Evolutionary conservation across 1,139 yeast species (phyloP).

Genomic region (Saccharomycopsis phalli): DNA sequence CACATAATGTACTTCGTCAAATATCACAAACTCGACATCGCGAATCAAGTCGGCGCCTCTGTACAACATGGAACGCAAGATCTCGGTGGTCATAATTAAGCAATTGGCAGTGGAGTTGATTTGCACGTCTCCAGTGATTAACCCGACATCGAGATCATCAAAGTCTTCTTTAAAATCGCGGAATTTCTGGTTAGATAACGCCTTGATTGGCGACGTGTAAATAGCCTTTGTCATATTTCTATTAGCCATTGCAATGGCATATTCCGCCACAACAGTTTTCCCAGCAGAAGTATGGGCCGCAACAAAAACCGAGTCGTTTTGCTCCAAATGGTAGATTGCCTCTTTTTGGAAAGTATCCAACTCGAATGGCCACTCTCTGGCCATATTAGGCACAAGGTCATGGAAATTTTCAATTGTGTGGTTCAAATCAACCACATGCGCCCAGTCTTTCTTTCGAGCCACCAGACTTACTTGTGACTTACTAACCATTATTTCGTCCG

Average conservation of each 20-base stretch:
- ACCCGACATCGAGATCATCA: constrained; percentile 77
- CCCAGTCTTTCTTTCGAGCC: constrained; percentile 64
- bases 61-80: constrained; percentile 87
- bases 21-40: constrained; percentile 94
- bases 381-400: constrained; percentile 87
- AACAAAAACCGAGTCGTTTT: constrained; percentile 94
- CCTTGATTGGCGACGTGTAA: constrained; percentile 90
- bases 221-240: constrained; percentile 88
- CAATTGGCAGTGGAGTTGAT: constrained; percentile 97
- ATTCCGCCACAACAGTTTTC: constrained; percentile 87
- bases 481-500: constrained; percentile 48
- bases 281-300: constrained; percentile 98
- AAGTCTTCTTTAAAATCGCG: constrained; percentile 83
- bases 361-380: constrained; percentile 87
- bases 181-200: constrained; percentile 86
- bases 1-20: constrained; percentile 96
- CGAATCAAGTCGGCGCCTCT: constrained; percentile 94
- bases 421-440: constrained; percentile 85
- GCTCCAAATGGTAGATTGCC: constrained; percentile 92
- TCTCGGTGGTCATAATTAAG: constrained; percentile 95
- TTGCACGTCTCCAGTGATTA: constrained; percentile 96
- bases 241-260: constrained; percentile 88
- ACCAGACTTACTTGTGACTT: constrained; percentile 31
- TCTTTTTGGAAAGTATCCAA: constrained; percentile 94
- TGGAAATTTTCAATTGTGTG: constrained; percentile 76